Conservation (phyloP, 805 yeast species). For the Lipomyces sp. region DNA sequence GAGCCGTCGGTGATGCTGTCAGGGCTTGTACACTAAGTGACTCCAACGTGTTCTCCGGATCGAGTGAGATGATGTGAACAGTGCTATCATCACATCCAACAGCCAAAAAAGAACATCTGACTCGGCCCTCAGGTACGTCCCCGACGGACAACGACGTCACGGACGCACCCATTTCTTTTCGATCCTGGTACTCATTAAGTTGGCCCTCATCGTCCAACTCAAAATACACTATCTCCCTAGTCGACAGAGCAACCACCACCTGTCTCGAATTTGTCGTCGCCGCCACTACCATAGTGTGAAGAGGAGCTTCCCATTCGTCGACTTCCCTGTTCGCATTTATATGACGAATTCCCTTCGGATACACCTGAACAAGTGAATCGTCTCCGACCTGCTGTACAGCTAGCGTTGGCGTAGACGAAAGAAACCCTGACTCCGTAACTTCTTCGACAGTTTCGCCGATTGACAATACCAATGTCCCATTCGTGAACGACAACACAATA, state of each 20-base stretch:
- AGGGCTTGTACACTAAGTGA: conserved; percentile 68
- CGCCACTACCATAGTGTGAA: conserved; percentile 65
- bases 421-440: conserved; percentile 68
- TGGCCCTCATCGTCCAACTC: conserved; percentile 65
- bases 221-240: conserved; percentile 77
- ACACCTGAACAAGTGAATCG: conserved; percentile 70
- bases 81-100: conserved; percentile 75
- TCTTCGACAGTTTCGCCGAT: conserved; percentile 83
- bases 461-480: conserved; percentile 71
- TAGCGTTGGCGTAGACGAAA: conserved; percentile 62
- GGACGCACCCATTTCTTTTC: conserved; percentile 57
- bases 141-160: conserved; percentile 55
- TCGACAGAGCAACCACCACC: conserved; percentile 70
- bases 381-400: conserved; percentile 70
- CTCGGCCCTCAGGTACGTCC: conserved; percentile 54
- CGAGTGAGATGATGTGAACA: conserved; percentile 67
- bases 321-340: conserved; percentile 47
- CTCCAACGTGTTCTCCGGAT: conserved; percentile 63
- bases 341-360: conserved; percentile 70
- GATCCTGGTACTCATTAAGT: conserved; percentile 70
- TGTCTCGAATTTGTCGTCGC: conserved; percentile 71
- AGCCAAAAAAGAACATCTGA: conserved; percentile 62
- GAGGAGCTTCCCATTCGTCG: conserved; percentile 84
- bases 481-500: conserved; percentile 66
- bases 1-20: conserved; percentile 54